Evolutionary conservation across 2,329 filamentous ascomycete species (phyloP).

Genomic region (Pseudocercospora musae): DNA sequence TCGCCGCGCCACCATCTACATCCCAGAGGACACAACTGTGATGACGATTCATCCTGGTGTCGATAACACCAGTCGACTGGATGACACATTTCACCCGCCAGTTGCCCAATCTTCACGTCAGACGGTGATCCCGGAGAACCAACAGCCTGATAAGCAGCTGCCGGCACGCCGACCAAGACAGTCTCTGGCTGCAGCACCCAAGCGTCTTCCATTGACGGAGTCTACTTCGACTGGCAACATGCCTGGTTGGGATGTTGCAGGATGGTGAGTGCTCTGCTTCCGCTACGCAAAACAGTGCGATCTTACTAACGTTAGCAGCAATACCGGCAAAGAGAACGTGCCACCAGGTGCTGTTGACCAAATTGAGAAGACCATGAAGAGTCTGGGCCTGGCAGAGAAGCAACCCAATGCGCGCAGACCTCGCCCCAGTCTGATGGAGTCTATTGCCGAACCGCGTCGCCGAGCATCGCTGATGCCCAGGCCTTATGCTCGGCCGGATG

Average conservation of each 20-base stretch:
- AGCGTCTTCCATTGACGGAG: conserved; percentile 50
- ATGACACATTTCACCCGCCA: conserved; percentile 32
- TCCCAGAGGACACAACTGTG: conserved; percentile 52
- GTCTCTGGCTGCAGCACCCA: conserved; percentile 47
- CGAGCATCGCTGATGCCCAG: conserved; percentile 20
- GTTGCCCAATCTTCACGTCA: background rate
- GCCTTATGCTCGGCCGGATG: background rate
- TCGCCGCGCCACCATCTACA: conserved; percentile 49
- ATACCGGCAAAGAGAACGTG: conserved; percentile 61
- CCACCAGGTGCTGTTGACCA: conserved; percentile 45
- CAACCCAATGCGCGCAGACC: background rate
- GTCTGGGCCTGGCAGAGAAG: background rate
- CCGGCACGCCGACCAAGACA: conserved; percentile 36
- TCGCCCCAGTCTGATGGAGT: conserved; percentile 18
- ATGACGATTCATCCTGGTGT: conserved; percentile 52
- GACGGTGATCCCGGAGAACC: background rate
- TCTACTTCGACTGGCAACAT: conserved; percentile 11
- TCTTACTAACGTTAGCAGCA: conserved; percentile 32
- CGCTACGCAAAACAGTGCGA: background rate
- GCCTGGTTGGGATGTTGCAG: conserved; percentile 43
- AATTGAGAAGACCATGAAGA: conserved; percentile 6
- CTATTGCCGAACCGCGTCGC: conserved; percentile 26
- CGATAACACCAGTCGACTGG: conserved; percentile 25
- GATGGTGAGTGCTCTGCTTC: conserved; percentile 25
- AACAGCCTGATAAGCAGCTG: background rate